Evolutionary conservation across 2,329 filamentous ascomycete genomes (phyloP).

Genomic region (Fusarium anguioides): DNA sequence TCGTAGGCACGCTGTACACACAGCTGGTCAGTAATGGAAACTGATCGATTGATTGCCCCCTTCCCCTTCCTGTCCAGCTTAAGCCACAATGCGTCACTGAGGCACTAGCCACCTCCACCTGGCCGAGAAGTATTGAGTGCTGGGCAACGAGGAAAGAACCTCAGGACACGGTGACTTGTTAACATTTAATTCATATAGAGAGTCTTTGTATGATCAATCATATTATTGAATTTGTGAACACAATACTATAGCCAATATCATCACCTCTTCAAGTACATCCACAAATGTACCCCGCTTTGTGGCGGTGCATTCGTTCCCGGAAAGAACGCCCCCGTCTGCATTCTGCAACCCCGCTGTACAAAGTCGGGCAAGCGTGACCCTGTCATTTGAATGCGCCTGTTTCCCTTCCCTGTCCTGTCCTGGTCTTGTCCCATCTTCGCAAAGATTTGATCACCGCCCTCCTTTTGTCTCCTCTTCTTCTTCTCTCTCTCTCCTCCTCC

Average conservation of each 20-base stretch:
- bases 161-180: background rate
- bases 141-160: background rate
- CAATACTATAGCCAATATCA: background rate
- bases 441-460: slow-evolving; percentile 38
- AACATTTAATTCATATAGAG: accelerated
- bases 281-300: slow-evolving; percentile 42
- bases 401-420: slow-evolving; percentile 21
- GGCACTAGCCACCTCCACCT: slow-evolving; percentile 41
- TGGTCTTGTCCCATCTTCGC: slow-evolving; percentile 22
- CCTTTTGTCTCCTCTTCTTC: slow-evolving; percentile 18
- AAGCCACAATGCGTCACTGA: slow-evolving; percentile 45
- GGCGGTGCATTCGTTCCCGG: slow-evolving; percentile 35
- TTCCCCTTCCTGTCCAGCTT: slow-evolving; percentile 26
- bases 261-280: background rate
- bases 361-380: slow-evolving; percentile 39
- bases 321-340: slow-evolving; percentile 21
- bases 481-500: slow-evolving; percentile 9
- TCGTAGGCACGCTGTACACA: slow-evolving; percentile 13
- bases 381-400: slow-evolving; percentile 32
- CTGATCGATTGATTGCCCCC: slow-evolving; percentile 37
- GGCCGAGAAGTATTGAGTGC: background rate
- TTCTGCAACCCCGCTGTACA: slow-evolving; percentile 35
- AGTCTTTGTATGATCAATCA: background rate
- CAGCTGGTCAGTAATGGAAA: slow-evolving; percentile 47
- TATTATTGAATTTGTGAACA: background rate